Evolutionary conservation across 2,329 filamentous ascomycete genomes (phyloP), one percentile per base, ranked within the genome.

Genomic region (Aschersonia sp.): DNA sequence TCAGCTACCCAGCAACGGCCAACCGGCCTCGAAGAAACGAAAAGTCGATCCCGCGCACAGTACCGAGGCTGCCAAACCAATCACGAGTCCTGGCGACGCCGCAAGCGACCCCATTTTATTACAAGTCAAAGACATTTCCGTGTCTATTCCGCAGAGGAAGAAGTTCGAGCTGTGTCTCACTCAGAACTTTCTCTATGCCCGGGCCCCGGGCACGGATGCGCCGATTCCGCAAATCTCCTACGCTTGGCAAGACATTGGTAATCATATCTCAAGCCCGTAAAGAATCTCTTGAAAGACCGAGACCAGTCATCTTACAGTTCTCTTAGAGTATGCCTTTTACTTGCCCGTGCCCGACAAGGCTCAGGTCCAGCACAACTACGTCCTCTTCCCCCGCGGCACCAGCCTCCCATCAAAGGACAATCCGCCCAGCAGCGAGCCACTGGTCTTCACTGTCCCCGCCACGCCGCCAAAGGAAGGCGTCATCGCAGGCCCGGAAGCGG

Each of bases 141-240:
- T 84, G n/a, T 75, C 78, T 1, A 70, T 82, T 4, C 81, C 81
- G 0, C 77, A 80, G 63, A 70, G 81, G 52, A 85, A 84, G 64
- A 85, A 84, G 61, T 78, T 78, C 54, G 77, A 79, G 53, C 60
- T 84, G 6, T 80, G 76, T 60, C 75, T 84, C 52, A 84, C 79
- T 2, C 63, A 70, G 5, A 69, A 71, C 51, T 75, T 77, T 52
- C 56, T 83, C 35, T 82, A 81, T 52, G 78, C 77, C 10, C 69
- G 74, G 38, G 65, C 67, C 1, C 66, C 75, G 0, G 71, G 71
- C 43, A 73, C 74, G 2, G 70, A 69, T 2, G 65, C 66, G 30
- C 75, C 77, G 0, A 67, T 75, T 12, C 64, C 71, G 20, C 73
- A 72, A 44, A 74, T 78, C 45, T 69, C 73, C 10, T 79, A 80